These are phyloP conservation scores for Trametopsis cervina DNA, from an alignment of 768 basidiomycete species.

Conservation along the genomic window DNA sequence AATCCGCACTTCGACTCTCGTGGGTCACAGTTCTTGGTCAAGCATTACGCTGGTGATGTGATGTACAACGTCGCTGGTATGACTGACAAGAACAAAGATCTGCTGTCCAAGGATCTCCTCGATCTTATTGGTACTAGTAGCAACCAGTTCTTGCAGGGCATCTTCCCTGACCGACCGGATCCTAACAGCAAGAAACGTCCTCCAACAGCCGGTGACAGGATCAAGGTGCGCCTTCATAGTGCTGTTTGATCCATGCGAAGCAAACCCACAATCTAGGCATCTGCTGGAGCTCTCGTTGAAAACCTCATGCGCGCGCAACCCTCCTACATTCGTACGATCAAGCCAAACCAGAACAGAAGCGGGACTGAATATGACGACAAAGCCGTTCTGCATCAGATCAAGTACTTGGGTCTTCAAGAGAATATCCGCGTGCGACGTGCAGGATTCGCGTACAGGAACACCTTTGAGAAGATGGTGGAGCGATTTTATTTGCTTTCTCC, in stretches of 20 bases:
- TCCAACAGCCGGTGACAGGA: constrained; percentile 95
- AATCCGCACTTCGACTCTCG: constrained; percentile 95
- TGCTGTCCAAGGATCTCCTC: constrained; percentile 88
- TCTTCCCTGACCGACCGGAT: constrained; percentile 94
- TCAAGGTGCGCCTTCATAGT: constrained; percentile 54
- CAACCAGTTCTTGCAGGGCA: constrained; percentile 77
- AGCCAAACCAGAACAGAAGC: constrained; percentile 96
- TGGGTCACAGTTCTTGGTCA: constrained; percentile 89
- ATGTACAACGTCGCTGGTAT: constrained; percentile 97
- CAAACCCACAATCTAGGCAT: constrained; percentile 40
- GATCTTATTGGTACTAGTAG: constrained; percentile 78
- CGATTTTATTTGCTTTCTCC: constrained; percentile 95
- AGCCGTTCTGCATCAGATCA: constrained; percentile 97
- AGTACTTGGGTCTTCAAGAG: constrained; percentile 97
- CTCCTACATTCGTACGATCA: constrained; percentile 98
- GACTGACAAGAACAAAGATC: constrained; percentile 99
- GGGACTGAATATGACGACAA: constrained; percentile 88
- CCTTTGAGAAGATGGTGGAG: constrained; percentile 99
- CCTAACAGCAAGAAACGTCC: constrained; percentile 97
- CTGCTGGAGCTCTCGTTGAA: constrained; percentile 94
- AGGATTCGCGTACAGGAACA: constrained; percentile 96
- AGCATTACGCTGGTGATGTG: constrained; percentile 97
- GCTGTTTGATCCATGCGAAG: constrained; percentile 1
- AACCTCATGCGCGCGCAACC: constrained; percentile 98
- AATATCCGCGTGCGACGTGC: constrained; percentile 97